A percentile compares a stretch with the other conserved stretches of the same genome.
Evolutionary conservation across 371 early-diverging fungal species (phyloP).

Genomic region (Mortierella sp.): DNA sequence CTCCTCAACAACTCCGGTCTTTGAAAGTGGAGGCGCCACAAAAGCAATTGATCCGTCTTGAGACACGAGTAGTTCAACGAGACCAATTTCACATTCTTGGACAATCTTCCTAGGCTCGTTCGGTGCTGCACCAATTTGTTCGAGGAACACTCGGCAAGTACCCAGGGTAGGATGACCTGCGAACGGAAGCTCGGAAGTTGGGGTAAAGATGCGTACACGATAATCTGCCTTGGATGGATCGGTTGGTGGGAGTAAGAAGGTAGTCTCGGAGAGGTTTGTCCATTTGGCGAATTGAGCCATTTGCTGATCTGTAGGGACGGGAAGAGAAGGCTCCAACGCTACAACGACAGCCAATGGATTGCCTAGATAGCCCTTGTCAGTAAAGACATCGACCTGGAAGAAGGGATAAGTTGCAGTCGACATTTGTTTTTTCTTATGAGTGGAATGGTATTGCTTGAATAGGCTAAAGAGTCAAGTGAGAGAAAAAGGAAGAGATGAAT

Average conservation of each 20-base stretch:
- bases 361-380: slow-evolving; percentile 30
- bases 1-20: slow-evolving; percentile 31
- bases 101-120: slow-evolving; percentile 17
- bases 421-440: background rate
- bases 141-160: slow-evolving; percentile 28
- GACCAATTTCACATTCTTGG: slow-evolving; percentile 43
- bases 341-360: slow-evolving; percentile 45
- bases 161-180: slow-evolving; percentile 43
- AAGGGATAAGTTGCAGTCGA: slow-evolving; percentile 31
- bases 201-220: slow-evolving; percentile 36
- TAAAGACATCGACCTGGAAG: slow-evolving; percentile 42
- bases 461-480: too few species aligned
- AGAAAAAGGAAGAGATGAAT: too few species aligned
- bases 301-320: slow-evolving; percentile 24
- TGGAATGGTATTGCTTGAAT: too few species aligned
- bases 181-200: slow-evolving; percentile 26
- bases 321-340: slow-evolving; percentile 26
- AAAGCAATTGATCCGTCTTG: slow-evolving; percentile 23
- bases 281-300: slow-evolving; percentile 41
- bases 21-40: slow-evolving; percentile 29
- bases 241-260: slow-evolving; percentile 42
- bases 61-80: slow-evolving; percentile 15
- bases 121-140: slow-evolving; percentile 8
- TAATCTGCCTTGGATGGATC: slow-evolving; percentile 37
- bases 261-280: slow-evolving; percentile 45